Percentiles rank a stretch among this genome's conserved stretches.
phyloP scores from a whole-genome alignment of 495 filamentous ascomycete species.

The Lasiosphaeria hispida region DNA sequence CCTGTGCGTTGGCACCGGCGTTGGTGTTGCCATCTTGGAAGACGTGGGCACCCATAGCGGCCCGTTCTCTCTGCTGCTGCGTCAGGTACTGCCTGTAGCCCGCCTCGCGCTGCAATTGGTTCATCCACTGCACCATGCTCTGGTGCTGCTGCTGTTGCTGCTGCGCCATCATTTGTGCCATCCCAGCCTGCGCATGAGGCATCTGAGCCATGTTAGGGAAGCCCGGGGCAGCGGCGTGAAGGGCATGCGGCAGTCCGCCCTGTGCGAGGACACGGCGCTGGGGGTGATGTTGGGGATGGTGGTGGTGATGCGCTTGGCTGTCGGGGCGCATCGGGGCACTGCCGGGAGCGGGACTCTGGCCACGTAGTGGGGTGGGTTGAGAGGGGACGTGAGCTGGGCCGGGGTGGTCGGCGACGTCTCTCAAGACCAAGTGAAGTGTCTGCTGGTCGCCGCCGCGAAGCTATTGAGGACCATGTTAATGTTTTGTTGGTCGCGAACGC shows the following conservation, averaged over 20 bases:
- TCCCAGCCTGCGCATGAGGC: constrained; percentile 11
- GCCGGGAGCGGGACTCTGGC: constrained; percentile 19
- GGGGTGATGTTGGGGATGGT: neutral
- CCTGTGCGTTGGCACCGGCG: constrained; percentile 1
- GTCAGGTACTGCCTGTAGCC: constrained; percentile 17
- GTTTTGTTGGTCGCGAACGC: neutral
- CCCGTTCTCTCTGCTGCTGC: constrained; percentile 28
- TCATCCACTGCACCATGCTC: constrained; percentile 27
- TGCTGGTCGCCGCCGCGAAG: constrained; percentile 46
- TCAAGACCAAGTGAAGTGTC: constrained; percentile 64
- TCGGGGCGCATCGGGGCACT: neutral
- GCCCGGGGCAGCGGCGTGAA: neutral
- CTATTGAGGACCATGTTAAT: constrained; percentile 29
- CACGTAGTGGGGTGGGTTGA: constrained; percentile 17
- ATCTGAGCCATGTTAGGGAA: constrained; percentile 7
- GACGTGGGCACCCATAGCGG: constrained; percentile 18
- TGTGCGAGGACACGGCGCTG: neutral
- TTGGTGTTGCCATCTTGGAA: constrained; percentile 8
- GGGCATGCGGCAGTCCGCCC: neutral
- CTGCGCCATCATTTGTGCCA: constrained; percentile 13
- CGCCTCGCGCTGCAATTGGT: constrained; percentile 28
- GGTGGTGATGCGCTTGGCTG: neutral
- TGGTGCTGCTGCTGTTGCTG: constrained; percentile 27
- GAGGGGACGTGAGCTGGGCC: constrained; percentile 19
- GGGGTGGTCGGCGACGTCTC: constrained; percentile 35